phyloP scores from a whole-genome alignment of 2,329 filamentous ascomycete genomes.

The Periconia digitata region DNA sequence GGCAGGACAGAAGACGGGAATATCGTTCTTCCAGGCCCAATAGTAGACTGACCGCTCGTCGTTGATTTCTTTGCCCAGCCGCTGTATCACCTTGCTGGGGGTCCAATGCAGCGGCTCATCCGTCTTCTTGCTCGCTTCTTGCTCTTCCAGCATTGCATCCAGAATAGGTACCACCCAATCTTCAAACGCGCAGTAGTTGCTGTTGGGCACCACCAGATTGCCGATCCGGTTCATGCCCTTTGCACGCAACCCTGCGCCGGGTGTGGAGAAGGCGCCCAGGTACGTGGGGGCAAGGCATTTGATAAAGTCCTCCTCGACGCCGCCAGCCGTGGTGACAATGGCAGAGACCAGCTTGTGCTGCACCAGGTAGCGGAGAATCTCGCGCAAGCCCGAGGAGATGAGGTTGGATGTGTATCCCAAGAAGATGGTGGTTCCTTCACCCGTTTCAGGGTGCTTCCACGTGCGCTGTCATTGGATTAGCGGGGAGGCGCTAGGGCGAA shows the following conservation, averaged over 20 bases:
- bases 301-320: slow-evolving; percentile 96
- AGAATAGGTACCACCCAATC: slow-evolving; percentile 97
- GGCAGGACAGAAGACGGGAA: slow-evolving; percentile 95
- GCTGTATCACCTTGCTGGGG: slow-evolving; percentile 85
- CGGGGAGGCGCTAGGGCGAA: slow-evolving; percentile 23
- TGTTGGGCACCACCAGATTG: slow-evolving; percentile 93
- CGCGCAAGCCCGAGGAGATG: slow-evolving; percentile 91
- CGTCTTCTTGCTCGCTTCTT: slow-evolving; percentile 74
- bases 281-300: slow-evolving; percentile 96
- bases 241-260: slow-evolving; percentile 74
- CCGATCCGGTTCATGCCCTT: slow-evolving; percentile 94
- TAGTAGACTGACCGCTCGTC: slow-evolving; percentile 91
- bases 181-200: slow-evolving; percentile 96
- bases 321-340: slow-evolving; percentile 93
- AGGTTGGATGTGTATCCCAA: slow-evolving; percentile 97
- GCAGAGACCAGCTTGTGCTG: slow-evolving; percentile 90
- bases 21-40: slow-evolving; percentile 96
- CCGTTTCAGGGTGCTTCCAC: slow-evolving; percentile 79
- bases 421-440: slow-evolving; percentile 86
- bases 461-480: slow-evolving; percentile 58
- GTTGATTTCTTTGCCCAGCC: slow-evolving; percentile 91
- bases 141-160: slow-evolving; percentile 91
- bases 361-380: slow-evolving; percentile 88
- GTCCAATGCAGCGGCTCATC: slow-evolving; percentile 82
- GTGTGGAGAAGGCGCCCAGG: slow-evolving; percentile 79